These are phyloP conservation scores for Globisporangium parvum DNA, from an alignment of 352 stramenopile genomes.

Conservation along the genomic window DNA sequence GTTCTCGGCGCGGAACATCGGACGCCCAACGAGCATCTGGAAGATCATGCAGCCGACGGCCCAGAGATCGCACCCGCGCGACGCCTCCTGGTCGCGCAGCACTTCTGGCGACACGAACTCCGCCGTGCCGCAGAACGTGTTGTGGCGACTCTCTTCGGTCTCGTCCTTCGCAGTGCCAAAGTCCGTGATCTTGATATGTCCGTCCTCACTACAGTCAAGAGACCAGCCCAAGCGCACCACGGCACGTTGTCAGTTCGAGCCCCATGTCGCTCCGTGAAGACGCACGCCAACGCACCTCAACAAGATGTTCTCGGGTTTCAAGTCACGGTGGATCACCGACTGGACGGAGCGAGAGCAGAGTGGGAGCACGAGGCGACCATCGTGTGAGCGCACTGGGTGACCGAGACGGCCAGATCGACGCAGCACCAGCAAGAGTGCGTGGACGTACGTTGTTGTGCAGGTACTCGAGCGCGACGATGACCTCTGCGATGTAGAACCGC, in stretches of 20 bases:
- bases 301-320: slow-evolving; percentile 91
- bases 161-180: slow-evolving; percentile 87
- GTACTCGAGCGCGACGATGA: slow-evolving; percentile 92
- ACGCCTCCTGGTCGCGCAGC: slow-evolving; percentile 76
- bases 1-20: slow-evolving; percentile 86
- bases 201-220: slow-evolving; percentile 33
- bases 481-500: slow-evolving; percentile 93
- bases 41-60: slow-evolving; percentile 89
- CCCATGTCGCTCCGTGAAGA: not conserved
- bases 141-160: slow-evolving; percentile 72
- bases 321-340: slow-evolving; percentile 94
- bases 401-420: not conserved
- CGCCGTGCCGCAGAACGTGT: slow-evolving; percentile 88
- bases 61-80: slow-evolving; percentile 85
- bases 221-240: not conserved
- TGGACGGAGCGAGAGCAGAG: slow-evolving; percentile 10
- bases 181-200: slow-evolving; percentile 89
- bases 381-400: no score
- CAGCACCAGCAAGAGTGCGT: not conserved
- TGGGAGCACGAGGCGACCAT: not conserved
- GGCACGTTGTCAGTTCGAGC: not conserved
- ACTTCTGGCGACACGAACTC: slow-evolving; percentile 92
- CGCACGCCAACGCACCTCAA: slow-evolving; percentile 26
- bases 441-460: slow-evolving; percentile 80
- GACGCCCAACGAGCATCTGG: slow-evolving; percentile 80